Evolutionary conservation across 2,329 filamentous ascomycete species (phyloP), one percentile per base, ranked within the genome.

Genomic region (Sporothrix euskadiensis): DNA sequence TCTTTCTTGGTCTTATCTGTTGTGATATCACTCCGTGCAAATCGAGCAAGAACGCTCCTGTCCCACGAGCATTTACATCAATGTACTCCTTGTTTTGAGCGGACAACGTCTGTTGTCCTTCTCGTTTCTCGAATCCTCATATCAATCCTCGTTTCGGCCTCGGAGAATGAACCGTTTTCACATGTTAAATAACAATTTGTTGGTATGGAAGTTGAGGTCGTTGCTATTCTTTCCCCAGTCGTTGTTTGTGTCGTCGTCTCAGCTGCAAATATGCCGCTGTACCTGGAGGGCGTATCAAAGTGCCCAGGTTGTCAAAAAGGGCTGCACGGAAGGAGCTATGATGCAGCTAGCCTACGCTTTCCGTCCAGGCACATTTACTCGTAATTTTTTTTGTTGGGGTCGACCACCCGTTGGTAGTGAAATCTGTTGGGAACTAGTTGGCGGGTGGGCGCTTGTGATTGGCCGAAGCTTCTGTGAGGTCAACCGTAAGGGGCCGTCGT

Each of bases 401-500:
- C 71, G 30, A 72, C 26, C 22, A 16, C 57, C 52, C 44, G 61
- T 32, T 39, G 30, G 49, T 44, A n/a, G 61, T 71, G 66, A 74
- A 74, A 69, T 73, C 71, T 74, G 73, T 74, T 74, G 73, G 73
- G 73, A 74, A 69, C 71, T 70, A 70, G 26, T 4, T 65, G 63
- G 32, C 16, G 1, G 59, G 69, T 35, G n/a, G 16, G 4, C 3
- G n/a, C 12, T n/a, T 35, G 16, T 69, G 63, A 74, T 74, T 74
- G 73, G 73, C 54, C 47, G 5, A n/a, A 26, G 39, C 59, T 19
- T 10, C n/a, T 30, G 2, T 14, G 30, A 65, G 26, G 26, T 26
- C 26, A 26, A 26, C 26, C 26, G 26, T 26, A 26, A 26, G 30
- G 44, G 30, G 12, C 65, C 30, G 35, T 44, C 26, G 39, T 68